These are phyloP conservation scores for Sparassis latifolia DNA, from an alignment of 1,284 basidiomycete species.

Conservation along the genomic window DNA sequence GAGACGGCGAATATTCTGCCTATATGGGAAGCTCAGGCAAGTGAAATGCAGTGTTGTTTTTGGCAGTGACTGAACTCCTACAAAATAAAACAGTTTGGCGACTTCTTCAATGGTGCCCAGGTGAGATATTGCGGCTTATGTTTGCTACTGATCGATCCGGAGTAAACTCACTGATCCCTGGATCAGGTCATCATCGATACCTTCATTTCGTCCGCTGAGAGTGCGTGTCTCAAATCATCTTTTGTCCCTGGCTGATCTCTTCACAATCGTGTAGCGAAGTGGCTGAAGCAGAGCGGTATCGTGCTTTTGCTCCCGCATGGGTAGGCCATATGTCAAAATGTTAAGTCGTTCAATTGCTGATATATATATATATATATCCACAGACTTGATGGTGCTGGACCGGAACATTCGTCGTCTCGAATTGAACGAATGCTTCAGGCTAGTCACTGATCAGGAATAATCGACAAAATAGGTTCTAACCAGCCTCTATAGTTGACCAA, in stretches of 20 bases:
- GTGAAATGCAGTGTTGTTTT: conserved; percentile 7
- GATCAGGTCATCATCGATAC: conserved; percentile 77
- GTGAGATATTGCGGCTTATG: conserved; percentile 20
- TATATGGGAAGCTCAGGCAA: conserved; percentile 86
- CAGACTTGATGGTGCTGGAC: conserved; percentile 81
- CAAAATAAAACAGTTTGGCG: conserved; percentile 57
- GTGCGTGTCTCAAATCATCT: conserved; percentile 35
- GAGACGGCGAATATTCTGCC: conserved; percentile 73
- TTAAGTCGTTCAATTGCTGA: neutral
- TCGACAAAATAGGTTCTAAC: neutral
- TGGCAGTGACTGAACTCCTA: neutral
- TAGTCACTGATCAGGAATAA: conserved; percentile 4
- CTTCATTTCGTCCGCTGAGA: conserved; percentile 77
- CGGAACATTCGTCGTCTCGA: conserved; percentile 84
- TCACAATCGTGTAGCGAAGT: conserved; percentile 59
- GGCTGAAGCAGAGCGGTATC: conserved; percentile 88
- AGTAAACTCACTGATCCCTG: neutral
- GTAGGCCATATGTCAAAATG: conserved; percentile 9
- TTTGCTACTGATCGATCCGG: neutral
- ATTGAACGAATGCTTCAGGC: conserved; percentile 85
- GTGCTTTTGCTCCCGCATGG: conserved; percentile 81
- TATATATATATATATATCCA: conserved; percentile 1
- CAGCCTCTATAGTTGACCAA: conserved; percentile 52
- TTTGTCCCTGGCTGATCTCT: neutral
- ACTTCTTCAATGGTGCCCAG: conserved; percentile 88